phyloP scores from a whole-genome alignment of 2,329 filamentous ascomycete genomes.

The Pseudogymnoascus sp. region DNA sequence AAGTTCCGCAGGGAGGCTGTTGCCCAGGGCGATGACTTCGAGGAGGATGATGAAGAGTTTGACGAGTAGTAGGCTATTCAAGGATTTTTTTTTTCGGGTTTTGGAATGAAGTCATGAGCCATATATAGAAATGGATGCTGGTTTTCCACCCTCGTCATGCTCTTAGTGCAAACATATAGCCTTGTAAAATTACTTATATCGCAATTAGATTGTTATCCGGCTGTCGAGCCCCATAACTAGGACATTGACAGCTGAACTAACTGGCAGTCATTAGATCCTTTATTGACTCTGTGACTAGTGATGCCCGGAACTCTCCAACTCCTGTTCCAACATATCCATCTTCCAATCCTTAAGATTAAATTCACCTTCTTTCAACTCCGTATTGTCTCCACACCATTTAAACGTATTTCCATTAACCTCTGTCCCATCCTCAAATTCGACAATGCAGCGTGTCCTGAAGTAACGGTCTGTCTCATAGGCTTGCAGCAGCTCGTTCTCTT shows the following conservation, averaged over 20 bases:
- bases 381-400: constrained; percentile 13
- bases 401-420: constrained; percentile 15
- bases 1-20: not conserved
- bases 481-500: constrained; percentile 11
- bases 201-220: too few species aligned
- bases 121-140: too few species aligned
- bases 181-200: too few species aligned
- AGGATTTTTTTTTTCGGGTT: not conserved
- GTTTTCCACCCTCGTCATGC: too few species aligned
- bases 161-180: too few species aligned
- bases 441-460: constrained; percentile 13
- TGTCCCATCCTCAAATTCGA: constrained; percentile 17
- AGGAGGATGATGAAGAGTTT: not conserved
- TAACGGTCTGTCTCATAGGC: constrained; percentile 16
- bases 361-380: constrained; percentile 14
- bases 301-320: not conserved
- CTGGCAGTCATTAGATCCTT: too few species aligned
- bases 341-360: constrained; percentile 16
- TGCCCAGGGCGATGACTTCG: not conserved
- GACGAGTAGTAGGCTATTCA: not conserved
- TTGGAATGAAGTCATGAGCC: too few species aligned
- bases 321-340: constrained; percentile 14
- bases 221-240: not conserved
- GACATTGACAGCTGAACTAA: not conserved
- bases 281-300: not conserved